Percentiles rank a stretch among this genome's conserved stretches.
Conservation (phyloP, 108 stramenopile genomes). For the Cyclotella atomus region DNA sequence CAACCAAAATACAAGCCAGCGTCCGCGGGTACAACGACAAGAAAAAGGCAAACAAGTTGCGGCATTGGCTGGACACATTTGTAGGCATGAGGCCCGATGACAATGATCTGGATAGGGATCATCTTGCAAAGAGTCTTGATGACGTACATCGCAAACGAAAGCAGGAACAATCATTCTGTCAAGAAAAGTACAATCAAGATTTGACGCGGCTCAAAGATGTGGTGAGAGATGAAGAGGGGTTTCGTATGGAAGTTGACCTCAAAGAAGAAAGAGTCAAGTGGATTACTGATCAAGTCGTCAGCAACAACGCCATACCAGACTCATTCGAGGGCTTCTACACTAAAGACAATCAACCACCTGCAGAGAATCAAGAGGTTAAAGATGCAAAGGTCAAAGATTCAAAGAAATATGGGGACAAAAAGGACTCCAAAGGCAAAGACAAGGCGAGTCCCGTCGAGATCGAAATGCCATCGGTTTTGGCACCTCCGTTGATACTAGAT, state of each 20-base stretch:
- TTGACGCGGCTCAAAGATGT: constrained; percentile 70
- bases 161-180: constrained; percentile 78
- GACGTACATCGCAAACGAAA: constrained; percentile 61
- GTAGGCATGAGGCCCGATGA: constrained; percentile 68
- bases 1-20: constrained; percentile 68
- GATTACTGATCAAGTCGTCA: constrained; percentile 74
- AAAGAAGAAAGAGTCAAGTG: constrained; percentile 78
- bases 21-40: constrained; percentile 55
- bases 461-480: constrained; percentile 55
- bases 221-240: constrained; percentile 80
- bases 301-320: constrained; percentile 56
- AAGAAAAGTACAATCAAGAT: constrained; percentile 71
- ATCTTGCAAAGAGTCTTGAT: constrained; percentile 55
- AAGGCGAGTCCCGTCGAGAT: constrained; percentile 31
- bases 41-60: constrained; percentile 20
- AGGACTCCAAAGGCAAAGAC: constrained; percentile 2
- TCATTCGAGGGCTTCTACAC: constrained; percentile 68
- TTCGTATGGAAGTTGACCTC: constrained; percentile 72
- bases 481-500: constrained; percentile 53
- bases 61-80: constrained; percentile 55
- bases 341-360: constrained; percentile 30
- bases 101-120: constrained; percentile 24
- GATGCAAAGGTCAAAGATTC: constrained; percentile 48
- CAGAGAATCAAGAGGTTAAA: constrained; percentile 45
- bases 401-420: constrained; percentile 18